Evolutionary conservation across 768 basidiomycete genomes (phyloP).

Genomic region (Rhizopogon sp.): DNA sequence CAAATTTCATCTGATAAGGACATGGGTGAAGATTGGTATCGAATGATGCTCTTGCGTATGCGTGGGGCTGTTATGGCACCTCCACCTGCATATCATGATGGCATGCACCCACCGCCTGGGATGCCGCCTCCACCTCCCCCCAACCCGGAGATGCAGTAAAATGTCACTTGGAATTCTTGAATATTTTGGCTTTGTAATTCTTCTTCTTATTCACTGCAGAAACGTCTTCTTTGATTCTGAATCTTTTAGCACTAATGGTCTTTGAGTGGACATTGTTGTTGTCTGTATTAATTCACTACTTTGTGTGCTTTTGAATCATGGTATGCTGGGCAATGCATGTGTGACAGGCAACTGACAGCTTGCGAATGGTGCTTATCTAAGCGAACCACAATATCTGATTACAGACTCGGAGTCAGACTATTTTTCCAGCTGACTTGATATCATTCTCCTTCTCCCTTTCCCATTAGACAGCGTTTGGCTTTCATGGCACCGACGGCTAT

Average conservation of each 20-base stretch:
- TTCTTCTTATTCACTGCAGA: background rate
- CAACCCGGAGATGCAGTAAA: slow-evolving; percentile 27
- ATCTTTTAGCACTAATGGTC: background rate
- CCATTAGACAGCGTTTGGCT: background rate
- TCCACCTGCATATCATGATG: slow-evolving; percentile 29
- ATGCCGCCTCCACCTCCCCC: slow-evolving; percentile 32
- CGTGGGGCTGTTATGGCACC: slow-evolving; percentile 63
- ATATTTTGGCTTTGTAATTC: background rate
- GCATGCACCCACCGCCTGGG: slow-evolving; percentile 31
- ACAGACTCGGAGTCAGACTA: slow-evolving; percentile 4
- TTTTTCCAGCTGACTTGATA: background rate
- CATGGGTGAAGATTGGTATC: slow-evolving; percentile 79
- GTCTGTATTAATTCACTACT: background rate
- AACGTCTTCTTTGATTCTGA: background rate
- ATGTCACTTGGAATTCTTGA: slow-evolving; percentile 1
- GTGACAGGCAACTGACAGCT: background rate
- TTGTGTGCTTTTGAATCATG: background rate
- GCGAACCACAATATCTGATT: slow-evolving; percentile 11
- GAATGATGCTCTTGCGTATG: slow-evolving; percentile 81
- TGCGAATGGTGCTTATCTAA: slow-evolving; percentile 12
- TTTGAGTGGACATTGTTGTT: background rate
- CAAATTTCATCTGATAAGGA: slow-evolving; percentile 79
- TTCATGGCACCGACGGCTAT: slow-evolving; percentile 64
- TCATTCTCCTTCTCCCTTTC: slow-evolving; percentile 1
- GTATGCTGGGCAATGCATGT: background rate